Base-by-base conservation (phyloP, 768 basidiomycete genomes). In the Kockovaella imperatae region DNA sequence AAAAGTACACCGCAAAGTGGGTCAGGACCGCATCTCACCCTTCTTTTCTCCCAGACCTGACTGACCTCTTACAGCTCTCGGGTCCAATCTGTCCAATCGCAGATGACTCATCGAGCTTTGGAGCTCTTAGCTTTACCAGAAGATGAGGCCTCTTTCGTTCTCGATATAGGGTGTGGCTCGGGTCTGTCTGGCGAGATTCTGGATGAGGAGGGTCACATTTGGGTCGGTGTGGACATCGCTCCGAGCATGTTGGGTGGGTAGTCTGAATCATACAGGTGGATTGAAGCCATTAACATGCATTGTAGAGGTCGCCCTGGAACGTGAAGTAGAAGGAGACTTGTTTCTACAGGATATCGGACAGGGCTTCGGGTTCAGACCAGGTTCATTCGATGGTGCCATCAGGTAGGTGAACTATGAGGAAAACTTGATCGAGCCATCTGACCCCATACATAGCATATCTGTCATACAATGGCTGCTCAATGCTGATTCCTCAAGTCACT, bases 381-480 rank as follows among this genome's bases (percentile, higher is more conserved):
- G 93, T 52, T 85, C 86, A 54, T 97, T 99, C 68, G 95, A 99
- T 68, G 95, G 93, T 32, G 91, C 88, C 5, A 97, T 99, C 64
- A 93, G 90, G 90, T 85, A 30, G 42, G 64, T 53, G 35, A 40
- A 48, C n/a, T 25, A 5, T 36, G n/a, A 42, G 18, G 15, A 32
- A 7, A 4, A 1, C 44, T 10, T 32, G 31, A 31, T 32, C n/a
- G 24, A 38, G 25, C 18, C 18, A 45, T 39, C 32, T 31, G 30
- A 28, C 14, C 58, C 23, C 28, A 7, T 31, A 28, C 20, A 17
- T 63, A 97, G 93, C 65, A 86, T 99, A 62, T 99, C 95, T 21
- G 93, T 96, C n/a, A 75, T 99, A 4, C 95, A 99, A 74, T 99
- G 95, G 95, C 77, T 99, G 3, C 77, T 96, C 49, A 99, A 96